Evolutionary conservation across 768 basidiomycete species (phyloP).

Genomic region (Suillus lakei): DNA sequence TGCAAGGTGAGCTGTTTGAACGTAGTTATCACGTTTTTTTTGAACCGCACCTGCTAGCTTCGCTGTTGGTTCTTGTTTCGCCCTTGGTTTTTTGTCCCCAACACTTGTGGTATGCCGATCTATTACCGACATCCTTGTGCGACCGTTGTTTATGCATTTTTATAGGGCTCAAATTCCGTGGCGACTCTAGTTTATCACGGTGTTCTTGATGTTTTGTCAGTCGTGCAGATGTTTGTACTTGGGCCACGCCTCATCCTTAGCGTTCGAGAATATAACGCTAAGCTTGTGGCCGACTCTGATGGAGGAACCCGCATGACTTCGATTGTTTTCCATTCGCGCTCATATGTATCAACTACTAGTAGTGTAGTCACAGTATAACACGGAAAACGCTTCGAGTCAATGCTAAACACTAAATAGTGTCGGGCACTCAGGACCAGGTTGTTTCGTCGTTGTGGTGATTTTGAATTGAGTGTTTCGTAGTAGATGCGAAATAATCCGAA

Average conservation of each 20-base stretch:
- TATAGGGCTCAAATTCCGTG: background rate
- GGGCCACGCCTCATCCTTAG: slow-evolving; percentile 6
- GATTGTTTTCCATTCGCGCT: background rate
- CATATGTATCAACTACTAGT: background rate
- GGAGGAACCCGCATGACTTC: background rate
- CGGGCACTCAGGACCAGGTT: background rate
- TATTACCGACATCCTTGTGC: background rate
- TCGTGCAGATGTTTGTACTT: background rate
- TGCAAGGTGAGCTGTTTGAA: background rate
- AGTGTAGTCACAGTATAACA: background rate
- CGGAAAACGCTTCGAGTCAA: background rate
- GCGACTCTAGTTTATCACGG: background rate
- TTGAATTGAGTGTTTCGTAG: background rate
- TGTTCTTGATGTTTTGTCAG: too few species aligned
- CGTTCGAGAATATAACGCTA: background rate
- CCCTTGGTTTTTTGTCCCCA: background rate
- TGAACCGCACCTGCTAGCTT: background rate
- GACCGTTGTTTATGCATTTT: background rate
- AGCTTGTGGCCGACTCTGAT: background rate
- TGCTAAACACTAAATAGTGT: too few species aligned
- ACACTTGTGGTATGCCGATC: background rate
- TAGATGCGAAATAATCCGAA: background rate
- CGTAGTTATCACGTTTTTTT: too few species aligned
- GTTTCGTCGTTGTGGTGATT: background rate
- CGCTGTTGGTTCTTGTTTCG: background rate